phyloP scores from a whole-genome alignment of 768 basidiomycete species.

The Gyrodon lividus region DNA sequence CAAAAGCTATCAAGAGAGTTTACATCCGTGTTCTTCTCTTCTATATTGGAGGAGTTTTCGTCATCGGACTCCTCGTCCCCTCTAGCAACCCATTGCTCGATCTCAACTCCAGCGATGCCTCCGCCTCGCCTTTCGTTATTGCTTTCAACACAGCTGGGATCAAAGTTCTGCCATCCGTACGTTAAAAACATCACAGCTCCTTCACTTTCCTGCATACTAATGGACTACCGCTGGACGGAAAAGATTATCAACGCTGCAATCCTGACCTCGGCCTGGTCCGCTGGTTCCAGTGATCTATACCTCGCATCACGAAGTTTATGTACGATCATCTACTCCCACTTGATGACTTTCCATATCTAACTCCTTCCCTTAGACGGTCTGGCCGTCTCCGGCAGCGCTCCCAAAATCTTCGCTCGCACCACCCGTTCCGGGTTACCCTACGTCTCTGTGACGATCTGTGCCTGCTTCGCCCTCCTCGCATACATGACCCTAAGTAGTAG shows the following conservation, averaged over 20 bases:
- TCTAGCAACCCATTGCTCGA: constrained; percentile 43
- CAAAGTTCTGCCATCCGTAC: constrained; percentile 50
- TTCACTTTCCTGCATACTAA: background rate
- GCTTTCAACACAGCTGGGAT: constrained; percentile 57
- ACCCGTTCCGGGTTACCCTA: constrained; percentile 43
- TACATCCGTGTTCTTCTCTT: constrained; percentile 44
- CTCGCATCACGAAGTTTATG: constrained; percentile 39
- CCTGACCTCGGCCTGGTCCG: constrained; percentile 45
- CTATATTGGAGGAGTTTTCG: constrained; percentile 40
- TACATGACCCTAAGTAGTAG: constrained; percentile 40
- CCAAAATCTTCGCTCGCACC: constrained; percentile 47
- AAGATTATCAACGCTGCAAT: constrained; percentile 41
- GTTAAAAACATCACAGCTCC: constrained; percentile 3
- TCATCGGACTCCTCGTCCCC: constrained; percentile 51
- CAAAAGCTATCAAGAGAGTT: constrained; percentile 41
- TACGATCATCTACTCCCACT: constrained; percentile 7
- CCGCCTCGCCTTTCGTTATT: constrained; percentile 57
- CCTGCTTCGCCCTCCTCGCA: constrained; percentile 36
- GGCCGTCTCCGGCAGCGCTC: constrained; percentile 52
- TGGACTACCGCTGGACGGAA: background rate
- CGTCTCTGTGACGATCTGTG: constrained; percentile 33
- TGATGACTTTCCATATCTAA: background rate
- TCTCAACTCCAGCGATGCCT: constrained; percentile 38
- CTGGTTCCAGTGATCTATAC: constrained; percentile 41
- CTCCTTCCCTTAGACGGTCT: constrained; percentile 47